Evolutionary conservation across 306 rosid species (phyloP), one percentile per base, ranked within the genome.

Genomic region (Gleditsia sinensis): DNA sequence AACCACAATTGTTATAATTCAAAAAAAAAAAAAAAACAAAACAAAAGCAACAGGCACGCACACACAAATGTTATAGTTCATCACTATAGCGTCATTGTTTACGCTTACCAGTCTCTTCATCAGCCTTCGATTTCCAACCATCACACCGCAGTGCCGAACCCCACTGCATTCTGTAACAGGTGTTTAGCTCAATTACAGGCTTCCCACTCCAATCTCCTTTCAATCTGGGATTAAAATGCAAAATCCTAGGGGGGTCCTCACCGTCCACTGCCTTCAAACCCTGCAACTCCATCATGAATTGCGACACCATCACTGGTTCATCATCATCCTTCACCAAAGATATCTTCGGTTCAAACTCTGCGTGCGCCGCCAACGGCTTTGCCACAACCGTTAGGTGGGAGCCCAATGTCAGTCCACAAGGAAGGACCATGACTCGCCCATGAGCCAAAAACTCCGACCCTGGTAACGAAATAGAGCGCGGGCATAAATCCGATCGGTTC

Each of bases 131-230:
- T 76, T 84, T 90, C 97, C 95, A 94, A 7, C 99, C 97, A 68
- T 94, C 95, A 51, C 99, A 94, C 4, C 99, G 85, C 42, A 81
- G 75, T 2, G 99, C 80, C 5, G 92, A 51, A 0, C 96, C 97
- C 99, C 99, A 94, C 70, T 94, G 99, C 99, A 91, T 91, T 67
- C 99, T 75, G 50, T 94, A 94, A 82, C 99, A 92, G 8, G 97
- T 92, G 68, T 94, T 94, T 17, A 81, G 84, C 85, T 94, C 99
- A 76, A 94, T 84, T 20, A 94, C 96, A 1, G 97, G 97, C 61
- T 64, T 92, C 14, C 88, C 91, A 62, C 96, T 88, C 99, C 99
- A 94, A 83, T 94, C 99, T 25, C 99, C 99, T 33, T 34, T 84
- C 86, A 92, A 79, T 69, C 99, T 83, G 19, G 99, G 99, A 75